Percentiles rank a stretch among this genome's conserved stretches.
Conservation (phyloP, 2,329 filamentous ascomycete species). For the Ophiosphaerella korrae region DNA sequence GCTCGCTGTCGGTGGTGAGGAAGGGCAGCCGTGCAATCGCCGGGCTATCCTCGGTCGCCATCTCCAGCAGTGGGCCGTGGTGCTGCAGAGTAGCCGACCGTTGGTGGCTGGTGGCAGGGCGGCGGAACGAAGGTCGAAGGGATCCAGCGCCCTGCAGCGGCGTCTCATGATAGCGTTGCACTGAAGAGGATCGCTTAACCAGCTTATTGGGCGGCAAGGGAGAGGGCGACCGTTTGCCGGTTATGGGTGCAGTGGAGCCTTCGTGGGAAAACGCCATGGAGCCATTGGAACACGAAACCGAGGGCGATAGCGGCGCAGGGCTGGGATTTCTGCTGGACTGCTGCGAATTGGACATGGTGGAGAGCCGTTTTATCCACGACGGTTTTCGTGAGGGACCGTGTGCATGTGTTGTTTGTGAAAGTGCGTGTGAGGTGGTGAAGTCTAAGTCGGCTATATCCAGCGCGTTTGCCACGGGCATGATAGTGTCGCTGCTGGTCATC, state of each 20-base stretch:
- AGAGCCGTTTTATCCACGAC: conserved; percentile 76
- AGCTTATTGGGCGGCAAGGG: conserved; percentile 72
- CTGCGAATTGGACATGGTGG: conserved; percentile 68
- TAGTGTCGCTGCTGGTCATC: conserved; percentile 38
- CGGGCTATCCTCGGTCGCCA: conserved; percentile 30
- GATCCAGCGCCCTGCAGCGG: conserved; percentile 60
- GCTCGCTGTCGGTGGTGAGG: conserved; percentile 30
- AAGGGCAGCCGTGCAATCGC: conserved; percentile 23
- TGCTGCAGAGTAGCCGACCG: conserved; percentile 72
- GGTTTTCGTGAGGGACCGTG: conserved; percentile 47
- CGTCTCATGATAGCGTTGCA: conserved; percentile 54
- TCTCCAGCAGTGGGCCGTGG: conserved; percentile 43
- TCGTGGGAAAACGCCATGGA: conserved; percentile 53
- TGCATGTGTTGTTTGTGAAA: not conserved
- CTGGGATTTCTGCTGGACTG: conserved; percentile 69
- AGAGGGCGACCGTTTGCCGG: conserved; percentile 50
- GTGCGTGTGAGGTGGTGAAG: conserved; percentile 1
- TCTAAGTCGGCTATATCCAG: conserved; percentile 34
- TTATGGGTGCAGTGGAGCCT: conserved; percentile 67
- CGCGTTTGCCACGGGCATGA: conserved; percentile 22
- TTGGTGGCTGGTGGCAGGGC: conserved; percentile 80
- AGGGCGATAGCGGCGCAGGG: conserved; percentile 68
- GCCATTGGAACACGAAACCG: conserved; percentile 68
- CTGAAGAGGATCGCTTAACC: conserved; percentile 72
- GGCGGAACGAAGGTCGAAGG: conserved; percentile 68